Percentiles rank a stretch among this genome's conserved stretches.
Evolutionary conservation across 352 stramenopile species (phyloP).

Genomic region (Globisporangium paroecandrum): DNA sequence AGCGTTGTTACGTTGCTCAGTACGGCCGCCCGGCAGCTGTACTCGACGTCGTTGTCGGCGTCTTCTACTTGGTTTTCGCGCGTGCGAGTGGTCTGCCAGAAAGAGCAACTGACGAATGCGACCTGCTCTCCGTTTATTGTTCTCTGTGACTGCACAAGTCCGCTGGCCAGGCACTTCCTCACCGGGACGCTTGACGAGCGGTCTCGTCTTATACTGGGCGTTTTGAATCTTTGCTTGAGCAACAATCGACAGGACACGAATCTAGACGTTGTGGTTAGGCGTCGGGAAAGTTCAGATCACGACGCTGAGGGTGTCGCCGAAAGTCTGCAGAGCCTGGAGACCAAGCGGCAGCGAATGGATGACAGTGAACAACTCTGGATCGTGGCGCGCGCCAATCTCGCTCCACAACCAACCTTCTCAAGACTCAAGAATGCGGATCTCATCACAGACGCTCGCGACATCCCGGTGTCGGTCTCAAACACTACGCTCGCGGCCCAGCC

Average conservation of each 20-base stretch:
- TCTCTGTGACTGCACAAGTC: not conserved
- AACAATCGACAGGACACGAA: not conserved
- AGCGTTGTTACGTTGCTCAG: not conserved
- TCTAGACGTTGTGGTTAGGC: not conserved
- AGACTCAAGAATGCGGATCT: not conserved
- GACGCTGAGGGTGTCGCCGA: not conserved
- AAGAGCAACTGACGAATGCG: not conserved
- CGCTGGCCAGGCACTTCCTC: not conserved
- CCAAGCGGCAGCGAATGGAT: not conserved
- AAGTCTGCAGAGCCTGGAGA: not conserved
- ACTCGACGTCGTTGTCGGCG: not conserved
- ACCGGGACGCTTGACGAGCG: not conserved
- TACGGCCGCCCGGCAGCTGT: not conserved
- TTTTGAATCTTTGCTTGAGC: not conserved
- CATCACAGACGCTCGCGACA: not conserved
- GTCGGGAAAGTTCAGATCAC: not conserved
- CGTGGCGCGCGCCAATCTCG: not conserved
- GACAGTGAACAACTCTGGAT: not conserved
- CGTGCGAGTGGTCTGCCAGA: not conserved
- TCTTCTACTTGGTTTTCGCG: not conserved
- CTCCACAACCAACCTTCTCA: not conserved
- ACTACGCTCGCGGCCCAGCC: not conserved
- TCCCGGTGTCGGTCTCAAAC: not conserved
- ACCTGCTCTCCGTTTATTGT: not conserved
- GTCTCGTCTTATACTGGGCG: not conserved